Conservation (phyloP, 805 yeast species). For the Jamesozyma gamospora region DNA sequence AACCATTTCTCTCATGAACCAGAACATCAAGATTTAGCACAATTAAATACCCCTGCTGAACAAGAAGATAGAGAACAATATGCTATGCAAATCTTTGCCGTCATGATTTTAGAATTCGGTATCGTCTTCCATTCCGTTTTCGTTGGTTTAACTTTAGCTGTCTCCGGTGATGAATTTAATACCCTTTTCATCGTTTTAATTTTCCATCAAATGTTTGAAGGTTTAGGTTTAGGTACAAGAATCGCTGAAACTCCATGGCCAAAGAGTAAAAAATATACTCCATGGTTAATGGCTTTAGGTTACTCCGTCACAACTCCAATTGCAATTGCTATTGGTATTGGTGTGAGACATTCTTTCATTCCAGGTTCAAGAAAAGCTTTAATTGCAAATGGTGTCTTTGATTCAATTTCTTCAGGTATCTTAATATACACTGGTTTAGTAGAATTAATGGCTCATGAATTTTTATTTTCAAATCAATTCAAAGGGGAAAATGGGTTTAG, state of each 20-base stretch:
- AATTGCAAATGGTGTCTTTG: slow-evolving; percentile 54
- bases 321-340: slow-evolving; percentile 65
- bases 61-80: slow-evolving; percentile 35
- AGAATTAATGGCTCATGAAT: slow-evolving; percentile 68
- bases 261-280: slow-evolving; percentile 28
- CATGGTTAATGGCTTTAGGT: slow-evolving; percentile 38
- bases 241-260: slow-evolving; percentile 53
- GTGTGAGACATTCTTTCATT: slow-evolving; percentile 50
- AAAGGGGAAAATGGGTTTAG: slow-evolving; percentile 47
- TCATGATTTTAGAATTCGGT: slow-evolving; percentile 60
- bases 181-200: slow-evolving; percentile 55
- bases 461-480: slow-evolving; percentile 51
- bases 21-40: slow-evolving; percentile 10
- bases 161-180: slow-evolving; percentile 52
- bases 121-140: slow-evolving; percentile 66
- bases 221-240: slow-evolving; percentile 69
- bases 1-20: slow-evolving; percentile 8
- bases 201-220: slow-evolving; percentile 74
- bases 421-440: slow-evolving; percentile 64
- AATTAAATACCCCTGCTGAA: slow-evolving; percentile 9
- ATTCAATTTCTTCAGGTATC: slow-evolving; percentile 63
- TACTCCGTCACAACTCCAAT: slow-evolving; percentile 59
- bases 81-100: slow-evolving; percentile 45
- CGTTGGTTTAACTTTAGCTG: slow-evolving; percentile 59
- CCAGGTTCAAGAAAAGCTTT: slow-evolving; percentile 45